Evolutionary conservation across 768 basidiomycete genomes (phyloP), one percentile per base, ranked within the genome.

Genomic region (Pleurotus citrinopileatus): DNA sequence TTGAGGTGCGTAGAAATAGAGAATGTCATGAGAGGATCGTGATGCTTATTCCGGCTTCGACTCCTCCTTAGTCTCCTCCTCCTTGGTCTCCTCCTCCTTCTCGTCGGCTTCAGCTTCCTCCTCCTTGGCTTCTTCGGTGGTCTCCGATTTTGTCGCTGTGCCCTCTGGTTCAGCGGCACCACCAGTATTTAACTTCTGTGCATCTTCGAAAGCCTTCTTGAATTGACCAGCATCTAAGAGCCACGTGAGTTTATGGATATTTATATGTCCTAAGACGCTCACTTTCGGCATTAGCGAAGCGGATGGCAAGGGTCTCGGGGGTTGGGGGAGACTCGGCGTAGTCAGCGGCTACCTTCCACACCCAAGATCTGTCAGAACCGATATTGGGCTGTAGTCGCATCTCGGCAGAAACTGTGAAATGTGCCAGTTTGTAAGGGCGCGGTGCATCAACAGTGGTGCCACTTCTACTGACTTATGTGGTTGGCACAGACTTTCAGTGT

Each of bases 401-500:
- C 60, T 97, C 94, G 37, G 79, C 57, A 22, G 90, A 73, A 68
- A 98, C 96, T 98, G 61, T 27, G 2, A 6, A 46, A 40, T n/a
- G 54, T 28, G 55, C 50, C 37, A 51, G 45, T 38, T 23, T n/a
- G 32, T 27, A 42, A 26, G 19, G 55, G 23, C 36, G 20, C 47
- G 17, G 2, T 25, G 55, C 25, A 58, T 50, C 25, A 38, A 26
- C n/a, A n/a, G 27, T n/a, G n/a, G 6, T 17, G 42, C 28, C 15
- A 20, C 28, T 72, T 79, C 25, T 54, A 73, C 78, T 74, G 65
- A 98, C 97, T 85, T 60, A 83, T 73, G 74, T 98, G 97, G 77
- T 99, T 99, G 55, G 97, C 97, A 73, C 97, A 98, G 73, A 98
- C 95, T 73, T 99, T 98, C 73, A 94, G 81, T 44, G 97, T 99